Conservation (phyloP, 1,284 basidiomycete genomes). For the Serendipita sp. region DNA sequence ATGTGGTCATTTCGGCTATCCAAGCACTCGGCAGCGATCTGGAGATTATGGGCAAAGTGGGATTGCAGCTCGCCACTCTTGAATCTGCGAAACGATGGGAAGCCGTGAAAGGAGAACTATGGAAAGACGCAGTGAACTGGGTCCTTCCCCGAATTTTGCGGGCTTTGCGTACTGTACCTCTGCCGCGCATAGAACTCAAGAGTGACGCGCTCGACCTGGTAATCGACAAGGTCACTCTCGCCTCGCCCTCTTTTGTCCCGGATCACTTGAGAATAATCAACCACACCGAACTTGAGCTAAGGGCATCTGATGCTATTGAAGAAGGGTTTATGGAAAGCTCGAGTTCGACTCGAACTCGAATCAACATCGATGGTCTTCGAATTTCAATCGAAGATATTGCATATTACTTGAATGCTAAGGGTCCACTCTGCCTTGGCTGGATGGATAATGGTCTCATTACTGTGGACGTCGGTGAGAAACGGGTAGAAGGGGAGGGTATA, state of each 20-base stretch:
- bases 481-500: slow-evolving; percentile 20
- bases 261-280: slow-evolving; percentile 30
- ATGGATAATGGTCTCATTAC: slow-evolving; percentile 34
- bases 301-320: slow-evolving; percentile 13
- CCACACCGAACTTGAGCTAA: slow-evolving; percentile 29
- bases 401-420: slow-evolving; percentile 31
- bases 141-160: slow-evolving; percentile 27
- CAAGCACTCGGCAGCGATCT: slow-evolving; percentile 20
- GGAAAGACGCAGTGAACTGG: slow-evolving; percentile 27
- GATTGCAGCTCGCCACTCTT: neutral
- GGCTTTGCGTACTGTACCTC: slow-evolving; percentile 25
- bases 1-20: slow-evolving; percentile 22
- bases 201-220: slow-evolving; percentile 24
- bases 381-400: slow-evolving; percentile 28
- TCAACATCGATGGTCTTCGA: slow-evolving; percentile 32
- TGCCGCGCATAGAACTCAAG: slow-evolving; percentile 32
- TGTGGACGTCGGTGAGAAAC: slow-evolving; percentile 23
- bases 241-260: slow-evolving; percentile 24
- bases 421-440: slow-evolving; percentile 22
- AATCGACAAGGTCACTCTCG: slow-evolving; percentile 26
- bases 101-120: slow-evolving; percentile 15
- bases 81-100: slow-evolving; percentile 10
- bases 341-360: slow-evolving; percentile 22
- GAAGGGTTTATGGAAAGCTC: neutral
- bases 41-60: slow-evolving; percentile 13